phyloP scores from a whole-genome alignment of 495 filamentous ascomycete genomes.

The Penicillium salamii region DNA sequence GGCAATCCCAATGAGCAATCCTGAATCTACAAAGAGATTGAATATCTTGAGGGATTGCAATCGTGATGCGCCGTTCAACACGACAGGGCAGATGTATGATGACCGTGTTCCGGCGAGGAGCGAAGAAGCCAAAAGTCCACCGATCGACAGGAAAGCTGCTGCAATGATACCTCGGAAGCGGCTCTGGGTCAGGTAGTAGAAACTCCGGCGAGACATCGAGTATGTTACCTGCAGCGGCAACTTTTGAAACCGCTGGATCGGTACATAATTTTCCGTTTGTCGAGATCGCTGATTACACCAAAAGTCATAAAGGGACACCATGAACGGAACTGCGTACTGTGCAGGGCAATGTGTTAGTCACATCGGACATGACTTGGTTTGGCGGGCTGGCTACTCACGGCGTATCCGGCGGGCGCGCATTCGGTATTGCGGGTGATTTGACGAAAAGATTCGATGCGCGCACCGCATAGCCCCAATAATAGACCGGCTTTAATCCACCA shows the following conservation, averaged over 20 bases:
- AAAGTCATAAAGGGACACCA: conserved; percentile 44
- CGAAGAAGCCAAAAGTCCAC: conserved; percentile 26
- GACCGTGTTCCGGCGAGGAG: conserved; percentile 33
- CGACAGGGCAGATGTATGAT: conserved; percentile 47
- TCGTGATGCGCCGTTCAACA: conserved; percentile 19
- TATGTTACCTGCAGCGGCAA: conserved; percentile 16
- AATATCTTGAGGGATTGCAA: conserved; percentile 26
- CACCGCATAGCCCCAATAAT: conserved; percentile 27
- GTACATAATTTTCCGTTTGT: conserved; percentile 19
- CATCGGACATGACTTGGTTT: not conserved
- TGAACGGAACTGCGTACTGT: conserved; percentile 40
- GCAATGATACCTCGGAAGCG: conserved; percentile 33
- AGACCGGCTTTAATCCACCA: conserved; percentile 28
- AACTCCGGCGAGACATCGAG: conserved; percentile 20
- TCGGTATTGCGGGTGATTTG: conserved; percentile 34
- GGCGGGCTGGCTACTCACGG: conserved; percentile 30
- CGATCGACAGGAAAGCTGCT: conserved; percentile 29
- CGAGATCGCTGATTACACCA: conserved; percentile 33
- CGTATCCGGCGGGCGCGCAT: conserved; percentile 38
- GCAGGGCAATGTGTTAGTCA: conserved; percentile 4
- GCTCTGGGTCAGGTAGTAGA: conserved; percentile 28
- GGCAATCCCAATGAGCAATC: conserved; percentile 32
- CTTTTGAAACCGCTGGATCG: conserved; percentile 19
- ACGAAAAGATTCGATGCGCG: conserved; percentile 40
- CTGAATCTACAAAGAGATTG: conserved; percentile 32